Percentiles rank a stretch among this genome's conserved stretches.
Conservation (phyloP, 345 rosid genomes). For the Firmiana major region DNA sequence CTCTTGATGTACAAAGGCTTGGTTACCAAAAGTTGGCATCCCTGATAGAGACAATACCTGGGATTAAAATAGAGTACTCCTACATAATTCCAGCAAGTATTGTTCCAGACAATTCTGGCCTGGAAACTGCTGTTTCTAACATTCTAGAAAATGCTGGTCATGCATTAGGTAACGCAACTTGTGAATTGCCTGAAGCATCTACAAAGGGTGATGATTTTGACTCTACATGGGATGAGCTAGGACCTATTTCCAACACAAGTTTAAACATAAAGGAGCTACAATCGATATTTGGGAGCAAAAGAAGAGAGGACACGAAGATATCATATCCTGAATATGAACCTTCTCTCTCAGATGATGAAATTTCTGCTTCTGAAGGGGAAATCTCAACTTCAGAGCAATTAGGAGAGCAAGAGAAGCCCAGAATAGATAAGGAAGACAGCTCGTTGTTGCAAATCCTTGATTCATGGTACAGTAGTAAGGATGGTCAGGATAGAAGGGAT, state of each 20-base stretch:
- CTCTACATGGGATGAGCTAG: conserved; percentile 60
- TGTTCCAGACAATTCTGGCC: conserved; percentile 6
- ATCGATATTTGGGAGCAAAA: conserved; percentile 1
- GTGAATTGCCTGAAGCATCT: conserved; percentile 21
- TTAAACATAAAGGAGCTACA: conserved; percentile 16
- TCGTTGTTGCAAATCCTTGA: conserved; percentile 52
- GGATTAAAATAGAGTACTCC: conserved; percentile 40
- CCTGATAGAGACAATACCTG: conserved; percentile 49
- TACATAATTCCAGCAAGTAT: conserved; percentile 37
- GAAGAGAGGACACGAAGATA: conserved; percentile 6
- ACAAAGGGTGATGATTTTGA: conserved; percentile 39
- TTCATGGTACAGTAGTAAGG: conserved; percentile 42
- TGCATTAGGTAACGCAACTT: conserved; percentile 19
- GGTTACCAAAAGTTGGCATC: conserved; percentile 49
- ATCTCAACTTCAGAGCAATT: conserved; percentile 1
- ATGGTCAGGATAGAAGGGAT: conserved; percentile 14
- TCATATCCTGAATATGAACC: conserved; percentile 47
- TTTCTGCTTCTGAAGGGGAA: conserved; percentile 64
- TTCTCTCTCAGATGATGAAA: conserved; percentile 59
- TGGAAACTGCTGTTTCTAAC: conserved; percentile 4
- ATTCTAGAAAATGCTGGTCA: conserved; percentile 5
- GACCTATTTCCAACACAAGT: conserved; percentile 39
- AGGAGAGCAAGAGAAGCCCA: conserved; percentile 24
- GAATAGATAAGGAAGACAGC: conserved; percentile 31
- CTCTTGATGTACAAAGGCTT: conserved; percentile 44